Evolutionary conservation across 805 yeast genomes (phyloP), one percentile per base, ranked within the genome.

Genomic region (Candida awuae): DNA sequence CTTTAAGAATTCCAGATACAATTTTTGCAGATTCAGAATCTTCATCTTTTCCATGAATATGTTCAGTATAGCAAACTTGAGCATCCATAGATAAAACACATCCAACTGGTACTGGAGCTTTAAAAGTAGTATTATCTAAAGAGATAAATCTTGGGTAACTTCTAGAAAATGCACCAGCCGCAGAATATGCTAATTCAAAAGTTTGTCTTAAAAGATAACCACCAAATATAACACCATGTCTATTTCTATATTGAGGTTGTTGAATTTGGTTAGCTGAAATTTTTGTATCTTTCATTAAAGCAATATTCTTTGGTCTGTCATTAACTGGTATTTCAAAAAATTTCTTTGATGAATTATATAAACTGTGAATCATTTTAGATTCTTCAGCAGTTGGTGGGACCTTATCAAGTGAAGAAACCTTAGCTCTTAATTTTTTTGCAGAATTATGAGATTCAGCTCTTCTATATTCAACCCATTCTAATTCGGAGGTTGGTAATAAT

Each of bases 181-280:
- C 77, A 62, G 95, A 86, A 57, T 87, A 88, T 1, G 95, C 97
- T 53, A 88, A 73, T 59, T 88, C 97, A 58, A 88, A 88, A 2
- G 95, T 77, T 62, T 87, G 95, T 60, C 96, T 77, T 68, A 88
- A 73, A 54, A 88, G 66, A 54, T 88, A 88, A 21, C 97, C 97
- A 51, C 97, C 97, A 60, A 88, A 88, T 33, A 88, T 84, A 85
- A 87, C 86, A 4, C 94, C 83, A 58, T 88, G 95, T 58, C 95
- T 75, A 66, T 88, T 88, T 63, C 97, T 76, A 65, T 87, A 88
- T 65, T 88, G 97, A 2, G 97, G 97, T 62, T 88, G 97, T 90
- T 88, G 90, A 61, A 87, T 78, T 53, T 80, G 72, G 6, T 95
- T 84, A 9, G 94, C 82, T 37, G 73, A 66, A 38, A 84, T 70